phyloP scores from a whole-genome alignment of 2,329 filamentous ascomycete species.

The Lachnellula willkommii region DNA sequence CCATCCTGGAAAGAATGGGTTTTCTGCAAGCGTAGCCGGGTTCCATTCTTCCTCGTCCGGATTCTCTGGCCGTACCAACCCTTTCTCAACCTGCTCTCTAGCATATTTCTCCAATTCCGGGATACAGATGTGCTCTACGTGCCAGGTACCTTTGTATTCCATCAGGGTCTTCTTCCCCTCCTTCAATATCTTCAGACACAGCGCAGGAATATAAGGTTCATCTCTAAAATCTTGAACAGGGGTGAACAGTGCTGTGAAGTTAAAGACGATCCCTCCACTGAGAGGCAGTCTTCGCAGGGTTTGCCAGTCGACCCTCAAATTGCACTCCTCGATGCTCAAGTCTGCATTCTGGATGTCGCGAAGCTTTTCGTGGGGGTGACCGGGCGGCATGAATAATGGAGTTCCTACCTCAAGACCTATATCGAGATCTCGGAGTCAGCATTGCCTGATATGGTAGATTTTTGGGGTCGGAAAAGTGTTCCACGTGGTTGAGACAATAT shows the following conservation, averaged over 20 bases:
- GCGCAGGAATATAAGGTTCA: constrained; percentile 66
- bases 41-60: constrained; percentile 38
- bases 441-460: too few species aligned
- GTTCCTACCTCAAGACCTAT: constrained; percentile 59
- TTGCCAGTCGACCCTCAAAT: constrained; percentile 82
- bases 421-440: too few species aligned
- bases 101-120: constrained; percentile 60
- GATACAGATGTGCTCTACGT: constrained; percentile 67
- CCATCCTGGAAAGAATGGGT: constrained; percentile 73
- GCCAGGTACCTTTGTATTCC: constrained; percentile 79
- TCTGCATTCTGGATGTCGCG: constrained; percentile 52
- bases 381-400: constrained; percentile 69
- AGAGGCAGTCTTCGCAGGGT: constrained; percentile 74
- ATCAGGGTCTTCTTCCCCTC: constrained; percentile 67
- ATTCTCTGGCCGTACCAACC: constrained; percentile 44
- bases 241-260: constrained; percentile 84
- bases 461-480: too few species aligned
- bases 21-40: constrained; percentile 64
- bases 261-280: constrained; percentile 72
- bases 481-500: too few species aligned
- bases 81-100: constrained; percentile 59
- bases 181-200: constrained; percentile 63
- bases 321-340: constrained; percentile 53
- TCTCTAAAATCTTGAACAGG: constrained; percentile 62
- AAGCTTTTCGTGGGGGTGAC: constrained; percentile 57